Conservation (phyloP, 83 land plant species). For the Picea abies region DNA sequence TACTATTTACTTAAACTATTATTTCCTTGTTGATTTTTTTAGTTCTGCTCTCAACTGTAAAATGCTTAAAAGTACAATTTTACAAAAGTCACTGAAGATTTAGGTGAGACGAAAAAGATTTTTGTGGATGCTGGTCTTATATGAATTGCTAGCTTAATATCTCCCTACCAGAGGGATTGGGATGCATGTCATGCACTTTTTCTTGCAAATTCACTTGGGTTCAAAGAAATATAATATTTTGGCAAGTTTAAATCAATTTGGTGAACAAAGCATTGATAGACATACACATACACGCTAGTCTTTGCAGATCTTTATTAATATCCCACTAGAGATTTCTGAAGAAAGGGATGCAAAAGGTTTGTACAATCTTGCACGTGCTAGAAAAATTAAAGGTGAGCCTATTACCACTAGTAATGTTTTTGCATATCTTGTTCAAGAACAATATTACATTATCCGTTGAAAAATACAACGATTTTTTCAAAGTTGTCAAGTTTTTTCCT, state of each 20-base stretch:
- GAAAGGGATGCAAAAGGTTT: conserved; percentile 88
- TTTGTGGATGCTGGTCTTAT: conserved; percentile 93
- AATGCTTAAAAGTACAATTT: not conserved
- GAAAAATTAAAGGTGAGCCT: conserved; percentile 75
- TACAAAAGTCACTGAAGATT: not conserved
- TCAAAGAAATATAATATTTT: not conserved
- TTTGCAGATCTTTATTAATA: conserved; percentile 71
- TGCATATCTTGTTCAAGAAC: not conserved
- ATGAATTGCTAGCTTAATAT: conserved; percentile 88
- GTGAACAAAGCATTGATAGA: too few species aligned
- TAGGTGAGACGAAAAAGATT: conserved; percentile 88
- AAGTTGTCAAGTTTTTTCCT: too few species aligned
- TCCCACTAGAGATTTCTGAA: conserved; percentile 83
- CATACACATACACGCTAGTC: too few species aligned
- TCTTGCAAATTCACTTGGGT: not conserved
- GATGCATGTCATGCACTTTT: conserved; percentile 71
- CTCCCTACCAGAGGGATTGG: conserved; percentile 80
- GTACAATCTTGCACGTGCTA: conserved; percentile 92
- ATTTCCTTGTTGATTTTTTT: too few species aligned
- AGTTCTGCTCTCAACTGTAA: not conserved
- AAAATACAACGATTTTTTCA: too few species aligned
- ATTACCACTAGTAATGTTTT: not conserved
- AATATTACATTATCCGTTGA: not conserved
- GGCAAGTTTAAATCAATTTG: not conserved
- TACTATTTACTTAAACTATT: too few species aligned